Conservation (phyloP, 495 filamentous ascomycete genomes). For the Viridothelium virens region DNA sequence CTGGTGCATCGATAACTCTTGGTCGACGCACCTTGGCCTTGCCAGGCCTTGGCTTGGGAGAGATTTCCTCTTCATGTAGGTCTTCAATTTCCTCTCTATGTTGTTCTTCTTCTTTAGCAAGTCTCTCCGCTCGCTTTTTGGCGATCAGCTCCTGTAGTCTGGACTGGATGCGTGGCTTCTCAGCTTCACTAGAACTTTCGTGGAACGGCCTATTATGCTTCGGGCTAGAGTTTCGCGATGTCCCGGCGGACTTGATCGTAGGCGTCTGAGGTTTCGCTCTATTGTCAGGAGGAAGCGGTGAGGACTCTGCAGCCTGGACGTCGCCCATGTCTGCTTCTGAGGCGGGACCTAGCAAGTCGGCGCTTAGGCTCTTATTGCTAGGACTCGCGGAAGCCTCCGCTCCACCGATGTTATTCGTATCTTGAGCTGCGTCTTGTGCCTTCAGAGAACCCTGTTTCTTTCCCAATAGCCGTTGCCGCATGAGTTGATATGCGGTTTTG, state of each 20-base stretch:
- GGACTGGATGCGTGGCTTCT: neutral
- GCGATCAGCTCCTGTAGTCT: conserved; percentile 21
- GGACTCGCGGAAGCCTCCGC: neutral
- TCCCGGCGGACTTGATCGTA: neutral
- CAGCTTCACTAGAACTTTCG: neutral
- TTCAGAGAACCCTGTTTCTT: neutral
- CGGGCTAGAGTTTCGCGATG: neutral
- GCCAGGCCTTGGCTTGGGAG: neutral
- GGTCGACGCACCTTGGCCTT: neutral
- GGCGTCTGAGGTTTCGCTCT: neutral
- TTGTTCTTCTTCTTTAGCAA: conserved; percentile 18
- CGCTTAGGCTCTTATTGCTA: neutral
- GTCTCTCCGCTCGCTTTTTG: conserved; percentile 24
- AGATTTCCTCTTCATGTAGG: conserved; percentile 12
- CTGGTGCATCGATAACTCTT: conserved; percentile 16
- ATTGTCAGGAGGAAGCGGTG: neutral
- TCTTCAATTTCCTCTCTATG: neutral
- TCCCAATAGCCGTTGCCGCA: conserved; percentile 1
- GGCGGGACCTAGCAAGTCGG: too few relatives aligned
- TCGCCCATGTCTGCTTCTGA: neutral
- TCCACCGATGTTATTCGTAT: neutral
- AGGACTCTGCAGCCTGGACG: neutral
- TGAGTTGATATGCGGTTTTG: conserved; percentile 5
- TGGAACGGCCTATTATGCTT: too few relatives aligned
- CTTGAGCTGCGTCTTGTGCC: neutral